A percentile compares a stretch with the other conserved stretches of the same genome.
Conservation (phyloP, 2,329 filamentous ascomycete genomes). For the Colletotrichum gigasporum region DNA sequence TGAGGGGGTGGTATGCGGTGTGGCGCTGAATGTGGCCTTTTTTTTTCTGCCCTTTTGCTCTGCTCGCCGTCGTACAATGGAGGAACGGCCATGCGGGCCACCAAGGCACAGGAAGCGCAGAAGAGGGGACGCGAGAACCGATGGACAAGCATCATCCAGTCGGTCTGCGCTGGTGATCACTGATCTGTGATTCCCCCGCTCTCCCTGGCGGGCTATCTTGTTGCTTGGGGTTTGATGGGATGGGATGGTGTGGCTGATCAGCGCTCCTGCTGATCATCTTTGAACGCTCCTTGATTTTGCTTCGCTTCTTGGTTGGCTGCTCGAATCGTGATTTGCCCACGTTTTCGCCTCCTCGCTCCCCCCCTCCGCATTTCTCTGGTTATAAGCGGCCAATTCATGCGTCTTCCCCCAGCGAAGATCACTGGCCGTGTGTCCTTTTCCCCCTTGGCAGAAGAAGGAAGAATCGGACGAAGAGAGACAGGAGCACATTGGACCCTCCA, state of each 20-base stretch:
- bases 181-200: not conserved
- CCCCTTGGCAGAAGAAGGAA: not conserved
- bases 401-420: not conserved
- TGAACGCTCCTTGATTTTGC: slow-evolving; percentile 1
- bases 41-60: not conserved
- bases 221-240: not conserved
- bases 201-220: not conserved
- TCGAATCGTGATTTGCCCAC: not conserved
- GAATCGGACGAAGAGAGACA: slow-evolving; percentile 11
- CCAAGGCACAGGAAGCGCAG: too few relatives aligned
- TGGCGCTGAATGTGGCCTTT: not conserved
- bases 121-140: too few relatives aligned
- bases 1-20: not conserved
- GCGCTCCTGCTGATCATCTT: slow-evolving; percentile 18
- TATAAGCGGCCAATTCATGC: not conserved
- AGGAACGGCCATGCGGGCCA: not conserved
- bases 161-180: not conserved
- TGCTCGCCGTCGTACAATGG: not conserved
- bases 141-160: too few relatives aligned
- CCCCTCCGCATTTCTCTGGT: not conserved
- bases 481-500: not conserved
- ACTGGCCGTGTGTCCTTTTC: not conserved
- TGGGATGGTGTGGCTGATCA: slow-evolving; percentile 15
- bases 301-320: not conserved
- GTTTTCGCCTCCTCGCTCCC: not conserved